A percentile compares a stretch with the other conserved stretches of the same genome.
These are phyloP conservation scores for Corymbia calophylla DNA, from an alignment of 441 rosid genomes.

Conservation along the genomic window DNA sequence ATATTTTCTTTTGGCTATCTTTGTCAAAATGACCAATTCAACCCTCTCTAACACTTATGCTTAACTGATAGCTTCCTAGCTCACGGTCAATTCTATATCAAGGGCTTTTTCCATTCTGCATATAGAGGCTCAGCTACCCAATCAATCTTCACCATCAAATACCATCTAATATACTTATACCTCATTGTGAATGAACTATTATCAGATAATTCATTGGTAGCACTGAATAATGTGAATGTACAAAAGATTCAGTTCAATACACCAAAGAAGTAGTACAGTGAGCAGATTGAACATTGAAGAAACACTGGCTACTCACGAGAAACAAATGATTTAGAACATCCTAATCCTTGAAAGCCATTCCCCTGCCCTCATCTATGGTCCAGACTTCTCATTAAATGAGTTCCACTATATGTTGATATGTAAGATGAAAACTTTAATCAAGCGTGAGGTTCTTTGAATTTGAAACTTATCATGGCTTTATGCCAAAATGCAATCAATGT, in stretches of 20 bases:
- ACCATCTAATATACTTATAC: not conserved
- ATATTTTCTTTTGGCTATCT: not conserved
- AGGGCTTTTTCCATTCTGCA: not conserved
- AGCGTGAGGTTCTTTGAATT: not conserved
- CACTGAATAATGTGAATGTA: not conserved
- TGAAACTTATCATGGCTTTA: not conserved
- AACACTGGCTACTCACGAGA: not conserved
- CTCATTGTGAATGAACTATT: not conserved
- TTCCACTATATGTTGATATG: not conserved
- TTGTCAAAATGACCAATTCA: not conserved
- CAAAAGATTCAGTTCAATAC: not conserved
- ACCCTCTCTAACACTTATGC: not conserved
- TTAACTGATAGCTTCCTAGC: not conserved
- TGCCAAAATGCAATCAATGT: not conserved
- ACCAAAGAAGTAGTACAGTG: not conserved
- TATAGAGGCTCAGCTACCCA: not conserved
- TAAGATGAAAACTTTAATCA: not conserved
- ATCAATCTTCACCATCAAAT: not conserved
- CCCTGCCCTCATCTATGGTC: not conserved
- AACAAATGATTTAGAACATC: not conserved
- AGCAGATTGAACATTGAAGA: not conserved
- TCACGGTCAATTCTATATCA: not conserved
- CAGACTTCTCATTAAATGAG: not conserved
- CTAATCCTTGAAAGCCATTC: not conserved
- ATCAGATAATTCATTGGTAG: not conserved